These are phyloP conservation scores for Penicillium ucsense DNA, from an alignment of 495 filamentous ascomycete genomes.

Conservation along the genomic window DNA sequence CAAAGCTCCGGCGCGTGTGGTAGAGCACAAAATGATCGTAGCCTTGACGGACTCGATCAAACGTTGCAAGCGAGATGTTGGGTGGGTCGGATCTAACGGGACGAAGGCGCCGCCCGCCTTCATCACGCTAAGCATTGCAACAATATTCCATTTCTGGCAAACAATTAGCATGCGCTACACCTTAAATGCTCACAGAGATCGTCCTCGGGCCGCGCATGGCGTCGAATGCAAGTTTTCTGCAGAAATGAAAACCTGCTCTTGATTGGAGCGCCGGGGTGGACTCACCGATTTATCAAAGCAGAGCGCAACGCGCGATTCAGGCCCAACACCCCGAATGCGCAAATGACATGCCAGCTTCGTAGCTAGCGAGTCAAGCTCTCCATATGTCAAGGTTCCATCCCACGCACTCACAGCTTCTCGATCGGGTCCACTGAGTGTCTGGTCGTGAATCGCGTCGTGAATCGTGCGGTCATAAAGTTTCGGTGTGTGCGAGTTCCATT, in stretches of 20 bases:
- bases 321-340: conserved; percentile 36
- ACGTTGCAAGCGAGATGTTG: conserved; percentile 37
- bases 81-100: conserved; percentile 49
- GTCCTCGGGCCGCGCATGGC: not conserved
- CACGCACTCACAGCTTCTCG: conserved; percentile 42
- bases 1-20: conserved; percentile 18
- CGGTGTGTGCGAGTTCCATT: conserved; percentile 26
- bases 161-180: conserved; percentile 2
- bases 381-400: conserved; percentile 52
- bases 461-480: conserved; percentile 36
- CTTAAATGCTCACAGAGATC: not conserved
- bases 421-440: conserved; percentile 28
- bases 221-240: not conserved
- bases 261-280: not conserved
- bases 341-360: conserved; percentile 37
- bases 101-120: conserved; percentile 53
- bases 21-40: conserved; percentile 45
- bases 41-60: conserved; percentile 32
- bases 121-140: conserved; percentile 47
- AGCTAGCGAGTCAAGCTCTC: conserved; percentile 40
- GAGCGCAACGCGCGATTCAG: conserved; percentile 40
- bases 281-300: conserved; percentile 51
- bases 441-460: conserved; percentile 41
- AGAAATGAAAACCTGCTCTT: not conserved
- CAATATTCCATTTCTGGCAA: conserved; percentile 41